Percentiles rank a stretch among this genome's conserved stretches.
Conservation (phyloP, 2,329 filamentous ascomycete species). For the Diaporthe eres region DNA sequence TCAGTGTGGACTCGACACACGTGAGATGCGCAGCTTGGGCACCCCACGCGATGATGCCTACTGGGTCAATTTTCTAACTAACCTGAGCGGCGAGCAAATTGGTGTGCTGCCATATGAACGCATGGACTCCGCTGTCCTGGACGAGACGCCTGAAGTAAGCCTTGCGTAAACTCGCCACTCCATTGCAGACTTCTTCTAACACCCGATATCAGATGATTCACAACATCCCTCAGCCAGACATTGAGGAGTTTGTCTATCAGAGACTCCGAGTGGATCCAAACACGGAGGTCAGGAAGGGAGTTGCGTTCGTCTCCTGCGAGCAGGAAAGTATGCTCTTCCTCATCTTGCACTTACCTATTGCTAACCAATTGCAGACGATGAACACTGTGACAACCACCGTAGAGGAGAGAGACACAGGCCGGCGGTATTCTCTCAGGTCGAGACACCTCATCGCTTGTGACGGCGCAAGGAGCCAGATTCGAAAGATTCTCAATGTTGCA, state of each 20-base stretch:
- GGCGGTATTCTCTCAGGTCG: background rate
- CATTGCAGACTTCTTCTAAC: too few species aligned
- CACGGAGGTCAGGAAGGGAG: background rate
- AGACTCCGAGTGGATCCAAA: background rate
- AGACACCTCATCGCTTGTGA: background rate
- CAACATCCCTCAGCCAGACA: background rate
- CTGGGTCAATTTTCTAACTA: background rate
- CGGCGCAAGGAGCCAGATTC: background rate
- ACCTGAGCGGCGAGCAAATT: background rate
- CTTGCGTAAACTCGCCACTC: too few species aligned
- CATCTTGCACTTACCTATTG: too few species aligned
- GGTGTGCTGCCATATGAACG: background rate
- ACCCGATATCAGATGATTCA: background rate
- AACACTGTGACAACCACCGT: too few species aligned
- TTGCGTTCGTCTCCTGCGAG: background rate
- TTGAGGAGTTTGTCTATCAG: background rate
- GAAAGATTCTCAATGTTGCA: background rate
- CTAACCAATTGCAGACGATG: too few species aligned
- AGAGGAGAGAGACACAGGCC: too few species aligned
- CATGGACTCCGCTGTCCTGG: background rate
- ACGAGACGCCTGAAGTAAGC: background rate
- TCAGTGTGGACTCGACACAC: background rate
- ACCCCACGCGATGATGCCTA: background rate
- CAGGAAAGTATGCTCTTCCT: background rate
- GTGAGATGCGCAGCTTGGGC: background rate